Percentiles rank a stretch among this genome's conserved stretches.
Evolutionary conservation across 192 early-diverging fungal species (phyloP).

Genomic region (Chytriomyces hyalinus): DNA sequence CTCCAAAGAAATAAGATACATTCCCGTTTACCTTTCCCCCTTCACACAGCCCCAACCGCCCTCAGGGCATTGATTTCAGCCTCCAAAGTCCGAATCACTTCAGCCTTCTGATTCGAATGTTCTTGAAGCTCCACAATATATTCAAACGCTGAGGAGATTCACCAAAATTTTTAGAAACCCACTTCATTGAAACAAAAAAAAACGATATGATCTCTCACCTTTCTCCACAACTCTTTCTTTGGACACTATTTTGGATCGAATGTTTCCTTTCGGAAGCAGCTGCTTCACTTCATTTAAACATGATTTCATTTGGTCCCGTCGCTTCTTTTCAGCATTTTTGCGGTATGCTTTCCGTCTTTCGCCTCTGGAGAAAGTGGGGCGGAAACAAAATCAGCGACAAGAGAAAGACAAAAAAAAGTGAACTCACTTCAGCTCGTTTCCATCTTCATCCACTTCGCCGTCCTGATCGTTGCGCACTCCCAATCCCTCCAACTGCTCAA

Average conservation of each 20-base stretch:
- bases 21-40: not conserved
- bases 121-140: slow-evolving; percentile 21
- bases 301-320: not conserved
- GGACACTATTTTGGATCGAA: not conserved
- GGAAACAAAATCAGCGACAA: not conserved
- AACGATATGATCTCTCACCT: not conserved
- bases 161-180: not conserved
- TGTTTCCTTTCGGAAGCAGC: not conserved
- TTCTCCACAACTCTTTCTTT: slow-evolving; percentile 15
- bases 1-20: not conserved
- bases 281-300: not conserved
- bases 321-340: slow-evolving; percentile 18
- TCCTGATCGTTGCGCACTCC: not conserved
- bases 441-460: not conserved
- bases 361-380: not conserved
- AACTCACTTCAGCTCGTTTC: not conserved
- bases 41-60: not conserved
- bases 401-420: not conserved
- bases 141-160: not conserved
- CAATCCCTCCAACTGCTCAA: not conserved
- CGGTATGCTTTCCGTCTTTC: not conserved
- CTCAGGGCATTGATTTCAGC: slow-evolving; percentile 17
- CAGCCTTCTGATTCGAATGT: not conserved
- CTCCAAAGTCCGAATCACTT: not conserved
- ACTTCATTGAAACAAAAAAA: not conserved